Evolutionary conservation across 331 rosid species (phyloP), one percentile per base, ranked within the genome.

Genomic region (Stylosanthes scabra): DNA sequence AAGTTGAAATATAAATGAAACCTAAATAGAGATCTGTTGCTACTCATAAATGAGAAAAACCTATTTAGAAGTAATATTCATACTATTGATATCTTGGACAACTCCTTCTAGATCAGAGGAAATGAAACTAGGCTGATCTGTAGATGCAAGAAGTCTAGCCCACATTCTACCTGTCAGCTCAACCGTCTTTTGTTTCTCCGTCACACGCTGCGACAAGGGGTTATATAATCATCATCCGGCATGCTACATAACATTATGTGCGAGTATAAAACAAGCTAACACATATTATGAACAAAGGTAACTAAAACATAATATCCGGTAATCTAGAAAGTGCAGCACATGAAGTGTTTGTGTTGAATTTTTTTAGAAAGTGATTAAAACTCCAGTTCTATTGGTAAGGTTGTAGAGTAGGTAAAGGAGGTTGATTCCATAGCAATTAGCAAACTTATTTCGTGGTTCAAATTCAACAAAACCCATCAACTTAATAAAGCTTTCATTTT

Each of bases 131-230:
- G 99, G 99, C 68, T 94, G 99, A 69, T 94, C 89, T 13, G 96
- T 94, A 0, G 99, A 94, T 60, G 90, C 93, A 73, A 94, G 96
- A 88, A 91, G 90, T 72, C 97, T 91, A 64, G 93, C 97, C 96
- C 99, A 94, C 96, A 91, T 88, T 74, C 97, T 84, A 47, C 82
- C 96, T 0, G 91, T 89, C 72, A 94, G 74, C 75, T 59, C 44
- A 9, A 91, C 95, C 6, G 82, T 91, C 57, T 91, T 85, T 76
- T 62, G 84, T 3, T 57, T 88, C 85, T 91, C 97, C 0, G 97
- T 91, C 78, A 94, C 99, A 41, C 89, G 84, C 99, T 91, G 86
- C 87, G 84, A 83, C 34, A 80, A 84, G 8, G 69, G 44, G 63
- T 77, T 70, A 28, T 6, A 62, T 51, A 51, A 41, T 76, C 61